These are phyloP conservation scores for Lactarius akahatsu DNA, from an alignment of 768 basidiomycete genomes.

Conservation along the genomic window DNA sequence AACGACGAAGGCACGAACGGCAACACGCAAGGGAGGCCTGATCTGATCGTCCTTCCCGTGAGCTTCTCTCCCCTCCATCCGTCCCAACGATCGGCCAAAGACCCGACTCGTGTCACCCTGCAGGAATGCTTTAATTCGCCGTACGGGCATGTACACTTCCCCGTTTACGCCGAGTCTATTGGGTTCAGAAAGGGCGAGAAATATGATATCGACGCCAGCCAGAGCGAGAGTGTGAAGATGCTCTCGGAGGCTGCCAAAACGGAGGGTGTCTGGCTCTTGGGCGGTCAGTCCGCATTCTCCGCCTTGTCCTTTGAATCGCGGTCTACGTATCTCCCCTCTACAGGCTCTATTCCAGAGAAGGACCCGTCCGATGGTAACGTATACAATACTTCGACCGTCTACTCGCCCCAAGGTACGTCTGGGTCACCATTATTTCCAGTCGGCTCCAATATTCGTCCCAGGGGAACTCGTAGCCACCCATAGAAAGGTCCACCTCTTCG, in stretches of 20 bases:
- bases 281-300: slow-evolving; percentile 56
- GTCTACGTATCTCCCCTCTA: neutral
- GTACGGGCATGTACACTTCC: slow-evolving; percentile 78
- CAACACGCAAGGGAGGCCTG: slow-evolving; percentile 53
- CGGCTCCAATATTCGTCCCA: slow-evolving; percentile 34
- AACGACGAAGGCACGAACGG: slow-evolving; percentile 31
- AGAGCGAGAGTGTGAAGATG: slow-evolving; percentile 78
- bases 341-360: slow-evolving; percentile 92
- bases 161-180: slow-evolving; percentile 79
- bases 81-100: slow-evolving; percentile 33
- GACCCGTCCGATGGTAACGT: slow-evolving; percentile 61
- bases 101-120: neutral
- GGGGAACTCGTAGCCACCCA: slow-evolving; percentile 86
- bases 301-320: neutral
- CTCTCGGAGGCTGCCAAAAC: slow-evolving; percentile 80
- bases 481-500: slow-evolving; percentile 95
- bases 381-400: slow-evolving; percentile 93
- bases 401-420: slow-evolving; percentile 67
- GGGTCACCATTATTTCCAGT: neutral
- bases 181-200: slow-evolving; percentile 55
- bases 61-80: slow-evolving; percentile 4
- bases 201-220: slow-evolving; percentile 54
- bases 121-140: slow-evolving; percentile 88
- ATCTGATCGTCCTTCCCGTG: slow-evolving; percentile 84
- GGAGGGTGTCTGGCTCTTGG: slow-evolving; percentile 84